Base-by-base conservation (phyloP, 139 green algal species). In the Chlamydomonas sp. region DNA sequence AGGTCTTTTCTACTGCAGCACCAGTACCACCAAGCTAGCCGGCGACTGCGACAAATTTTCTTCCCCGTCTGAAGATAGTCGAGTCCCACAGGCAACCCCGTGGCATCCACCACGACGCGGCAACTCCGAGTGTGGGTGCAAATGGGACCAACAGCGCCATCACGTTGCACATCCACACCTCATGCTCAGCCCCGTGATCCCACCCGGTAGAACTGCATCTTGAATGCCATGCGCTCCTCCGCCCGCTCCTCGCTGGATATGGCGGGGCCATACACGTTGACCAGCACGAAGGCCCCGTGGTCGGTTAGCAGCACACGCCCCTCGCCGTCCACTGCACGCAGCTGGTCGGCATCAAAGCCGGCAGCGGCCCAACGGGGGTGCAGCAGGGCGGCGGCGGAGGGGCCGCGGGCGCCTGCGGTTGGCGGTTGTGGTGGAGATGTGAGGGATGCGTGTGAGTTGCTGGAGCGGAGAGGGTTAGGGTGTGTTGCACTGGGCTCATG, bases 241-340 rank as follows among this genome's bases (percentile, higher is more conserved):
- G 86, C 83, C 2, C 61, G 68, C 68, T 95, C 91, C 49, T 89
- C 91, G 59, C 14, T 86, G 4, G 88, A 94, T 10, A 96, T 84
- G 14, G 93, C 94, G 16, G 92, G 92, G 16, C 86, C 90, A 69
- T 94, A 91, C 63, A 89, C 80, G 84, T 96, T 96, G 80, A 96
- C 89, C 4, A 97, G 83, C 62, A 95, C 83, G 72, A 96, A 92
- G 0, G 79, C 61, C 10, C 92, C 90, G 74, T 95, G 94, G 73
- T 96, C 89, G 3, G 91, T 96, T 1, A 96, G 83, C 4, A 96
- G 69, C 17, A 91, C 87, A 7, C 94, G 87, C 0, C 93, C 94
- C 84, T 97, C 94, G 12, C 73, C 64, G 81, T 97, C 93, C 63
- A 96, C 20, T 20, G 80, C 79, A 59, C 89, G 79, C 76, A 94